Evolutionary conservation across 805 yeast species (phyloP).

Genomic region (Kuraishia cidri): DNA sequence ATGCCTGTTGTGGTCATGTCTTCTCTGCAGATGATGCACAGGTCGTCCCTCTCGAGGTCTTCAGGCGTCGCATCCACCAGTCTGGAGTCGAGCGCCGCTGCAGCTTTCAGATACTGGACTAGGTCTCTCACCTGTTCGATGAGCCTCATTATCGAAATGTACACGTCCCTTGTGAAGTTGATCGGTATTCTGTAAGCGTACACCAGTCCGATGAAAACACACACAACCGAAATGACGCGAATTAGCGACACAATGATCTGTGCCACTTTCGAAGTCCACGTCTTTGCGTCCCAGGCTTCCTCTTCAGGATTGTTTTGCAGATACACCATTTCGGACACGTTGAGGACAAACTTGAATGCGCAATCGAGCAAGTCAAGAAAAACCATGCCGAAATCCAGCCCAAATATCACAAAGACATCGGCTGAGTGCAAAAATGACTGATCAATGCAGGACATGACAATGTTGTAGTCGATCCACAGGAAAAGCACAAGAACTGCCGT

Average conservation of each 20-base stretch:
- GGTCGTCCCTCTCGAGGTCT: constrained; percentile 53
- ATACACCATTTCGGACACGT: constrained; percentile 47
- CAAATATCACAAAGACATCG: constrained; percentile 55
- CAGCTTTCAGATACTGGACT: constrained; percentile 28
- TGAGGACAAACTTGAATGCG: constrained; percentile 36
- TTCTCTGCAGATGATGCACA: constrained; percentile 89
- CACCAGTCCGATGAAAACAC: constrained; percentile 35
- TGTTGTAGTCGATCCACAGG: constrained; percentile 36
- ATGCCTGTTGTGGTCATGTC: constrained; percentile 43
- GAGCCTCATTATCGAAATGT: constrained; percentile 15
- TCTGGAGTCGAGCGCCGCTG: constrained; percentile 54
- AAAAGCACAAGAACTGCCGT: constrained; percentile 35
- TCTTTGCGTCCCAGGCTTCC: constrained; percentile 66
- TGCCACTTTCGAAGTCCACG: constrained; percentile 45
- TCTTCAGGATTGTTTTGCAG: constrained; percentile 41
- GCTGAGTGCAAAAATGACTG: constrained; percentile 44
- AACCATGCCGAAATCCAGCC: constrained; percentile 66
- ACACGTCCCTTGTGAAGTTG: constrained; percentile 19
- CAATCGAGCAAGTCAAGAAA: constrained; percentile 42
- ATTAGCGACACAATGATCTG: constrained; percentile 41
- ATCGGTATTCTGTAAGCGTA: constrained; percentile 21
- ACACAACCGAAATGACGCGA: constrained; percentile 36
- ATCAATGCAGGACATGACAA: constrained; percentile 49
- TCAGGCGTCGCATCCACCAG: constrained; percentile 53
- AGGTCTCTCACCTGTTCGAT: constrained; percentile 26